A percentile compares a stretch with the other conserved stretches of the same genome.
Conservation (phyloP, 768 basidiomycete genomes). For the Coprinopsis marcescibilis region DNA sequence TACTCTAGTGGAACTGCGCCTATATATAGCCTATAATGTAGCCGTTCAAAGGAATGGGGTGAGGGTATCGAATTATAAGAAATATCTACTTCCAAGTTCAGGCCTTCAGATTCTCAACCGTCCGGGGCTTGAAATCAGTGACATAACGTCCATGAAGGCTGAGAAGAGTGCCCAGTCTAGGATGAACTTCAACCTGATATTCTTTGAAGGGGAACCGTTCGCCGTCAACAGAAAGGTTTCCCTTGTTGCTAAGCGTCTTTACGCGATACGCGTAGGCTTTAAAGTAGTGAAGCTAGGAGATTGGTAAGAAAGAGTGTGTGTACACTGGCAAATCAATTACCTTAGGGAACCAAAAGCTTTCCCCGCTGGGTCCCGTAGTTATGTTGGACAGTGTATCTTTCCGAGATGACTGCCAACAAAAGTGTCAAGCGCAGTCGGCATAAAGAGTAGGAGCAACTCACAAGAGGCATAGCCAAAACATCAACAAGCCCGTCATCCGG, state of each 20-base stretch:
- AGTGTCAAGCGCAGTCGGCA: not conserved
- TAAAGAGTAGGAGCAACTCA: conserved; percentile 29
- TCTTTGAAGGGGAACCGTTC: conserved; percentile 70
- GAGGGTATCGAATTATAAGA: not conserved
- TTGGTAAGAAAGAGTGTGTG: conserved; percentile 2
- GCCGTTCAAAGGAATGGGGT: too few relatives aligned
- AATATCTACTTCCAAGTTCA: not conserved
- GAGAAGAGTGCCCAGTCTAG: conserved; percentile 57
- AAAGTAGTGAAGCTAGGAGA: conserved; percentile 56
- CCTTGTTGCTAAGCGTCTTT: conserved; percentile 49
- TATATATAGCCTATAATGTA: too few relatives aligned
- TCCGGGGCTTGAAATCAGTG: conserved; percentile 39
- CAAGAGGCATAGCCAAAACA: conserved; percentile 57
- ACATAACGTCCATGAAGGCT: conserved; percentile 61
- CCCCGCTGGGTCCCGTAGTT: conserved; percentile 58
- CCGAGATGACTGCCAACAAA: conserved; percentile 37
- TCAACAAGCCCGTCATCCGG: conserved; percentile 79
- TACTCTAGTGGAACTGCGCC: not conserved
- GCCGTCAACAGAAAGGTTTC: conserved; percentile 69
- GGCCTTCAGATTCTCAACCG: too few relatives aligned
- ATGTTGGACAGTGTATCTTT: conserved; percentile 46
- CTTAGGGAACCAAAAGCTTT: conserved; percentile 52
- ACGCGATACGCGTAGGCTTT: conserved; percentile 73
- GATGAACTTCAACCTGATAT: conserved; percentile 73
- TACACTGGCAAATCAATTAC: conserved; percentile 30